Base-by-base conservation (phyloP, 1,139 yeast species). In the Candida glucosophila region DNA sequence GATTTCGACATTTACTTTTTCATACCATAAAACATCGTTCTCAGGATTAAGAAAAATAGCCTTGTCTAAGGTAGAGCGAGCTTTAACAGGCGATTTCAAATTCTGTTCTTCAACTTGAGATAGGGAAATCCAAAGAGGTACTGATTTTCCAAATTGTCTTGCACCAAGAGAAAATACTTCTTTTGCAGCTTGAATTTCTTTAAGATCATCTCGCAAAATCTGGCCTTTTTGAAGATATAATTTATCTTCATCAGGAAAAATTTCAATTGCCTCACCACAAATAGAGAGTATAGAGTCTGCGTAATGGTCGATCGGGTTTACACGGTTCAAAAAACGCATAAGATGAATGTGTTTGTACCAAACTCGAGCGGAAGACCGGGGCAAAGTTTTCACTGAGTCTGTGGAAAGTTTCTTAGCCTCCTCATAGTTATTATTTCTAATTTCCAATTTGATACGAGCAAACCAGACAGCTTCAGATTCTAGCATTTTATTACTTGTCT, bases 61-160 rank as follows among this genome's bases (percentile, higher is more conserved):
- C 18, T 73, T 57, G 39, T 85, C 96, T 10, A 86, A 49, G 2
- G 69, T 60, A 0, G 95, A 77, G 30, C 95, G 67, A 0, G 95
- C 90, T 31, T 73, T 62, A 4, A 77, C 67, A 5, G 45, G 32
- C 6, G 65, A 57, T 0, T 56, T 56, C 5, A 65, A 47, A 5
- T 47, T 36, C 1, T 43, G 28, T 29, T 64, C 71, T 34, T 77
- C 80, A 2, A 73, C 35, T 2, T 46, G 37, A 0, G 86, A 60
- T n/a, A 74, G 45, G 3, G 55, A 34, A 1, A 72, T 47, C 92
- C 94, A 83, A 5, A 85, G 36, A 1, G 51, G 38, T 1, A 60
- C 45, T 2, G 58, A 55, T 0, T 47, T 25, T 0, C 78, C 72
- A 24, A 77, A 55, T 1, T 39, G 40, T 28, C 66, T 62, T 0